phyloP scores from a whole-genome alignment of 2,329 filamentous ascomycete species.

The Saccharata proteae region DNA sequence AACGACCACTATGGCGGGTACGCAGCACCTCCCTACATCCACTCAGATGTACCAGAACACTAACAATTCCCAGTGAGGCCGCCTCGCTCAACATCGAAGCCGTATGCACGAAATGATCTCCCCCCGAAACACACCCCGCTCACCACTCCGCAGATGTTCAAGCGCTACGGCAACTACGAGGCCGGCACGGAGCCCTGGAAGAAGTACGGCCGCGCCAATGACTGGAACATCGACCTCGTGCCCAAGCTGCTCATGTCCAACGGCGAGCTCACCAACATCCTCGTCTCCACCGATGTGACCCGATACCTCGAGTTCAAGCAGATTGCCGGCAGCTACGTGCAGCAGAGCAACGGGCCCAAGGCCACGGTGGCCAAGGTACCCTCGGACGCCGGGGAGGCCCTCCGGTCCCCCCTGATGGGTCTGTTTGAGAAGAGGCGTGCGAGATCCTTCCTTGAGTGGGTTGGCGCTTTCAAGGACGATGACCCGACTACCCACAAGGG shows the following conservation, averaged over 20 bases:
- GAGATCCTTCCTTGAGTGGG: slow-evolving; percentile 93
- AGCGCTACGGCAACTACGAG: slow-evolving; percentile 79
- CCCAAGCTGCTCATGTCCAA: slow-evolving; percentile 98
- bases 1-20: slow-evolving; percentile 98
- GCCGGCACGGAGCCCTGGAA: slow-evolving; percentile 87
- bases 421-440: slow-evolving; percentile 96
- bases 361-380: slow-evolving; percentile 95
- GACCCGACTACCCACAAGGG: slow-evolving; percentile 84
- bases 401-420: slow-evolving; percentile 89
- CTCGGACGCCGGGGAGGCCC: slow-evolving; percentile 74
- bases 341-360: slow-evolving; percentile 71
- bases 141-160: slow-evolving; percentile 62
- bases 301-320: slow-evolving; percentile 43
- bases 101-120: slow-evolving; percentile 48
- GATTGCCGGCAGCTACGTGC: slow-evolving; percentile 90
- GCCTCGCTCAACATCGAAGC: slow-evolving; percentile 89
- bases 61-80: slow-evolving; percentile 55
- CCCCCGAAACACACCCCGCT: slow-evolving; percentile 11
- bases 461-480: slow-evolving; percentile 71
- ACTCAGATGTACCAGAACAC: too few species aligned
- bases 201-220: slow-evolving; percentile 89
- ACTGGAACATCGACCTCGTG: slow-evolving; percentile 99
- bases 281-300: slow-evolving; percentile 76
- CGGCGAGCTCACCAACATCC: slow-evolving; percentile 95
- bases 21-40: slow-evolving; percentile 20